Evolutionary conservation across 345 rosid species (phyloP).

Genomic region (Euphorbia peplus): DNA sequence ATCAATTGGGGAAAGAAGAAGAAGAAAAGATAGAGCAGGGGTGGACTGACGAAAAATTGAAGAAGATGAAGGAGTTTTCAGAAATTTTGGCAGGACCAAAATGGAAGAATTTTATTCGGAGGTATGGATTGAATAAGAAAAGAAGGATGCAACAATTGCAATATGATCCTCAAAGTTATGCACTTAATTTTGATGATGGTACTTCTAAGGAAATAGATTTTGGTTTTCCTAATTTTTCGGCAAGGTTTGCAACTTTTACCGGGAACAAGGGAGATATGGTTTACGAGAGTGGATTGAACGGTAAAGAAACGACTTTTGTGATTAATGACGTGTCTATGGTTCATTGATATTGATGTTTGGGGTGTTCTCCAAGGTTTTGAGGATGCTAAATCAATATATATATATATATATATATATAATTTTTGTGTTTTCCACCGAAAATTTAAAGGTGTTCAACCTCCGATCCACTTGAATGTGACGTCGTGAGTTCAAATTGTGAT

Average conservation of each 20-base stretch:
- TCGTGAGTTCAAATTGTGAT: too few relatives aligned
- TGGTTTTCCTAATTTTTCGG: constrained; percentile 28
- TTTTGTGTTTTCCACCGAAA: too few relatives aligned
- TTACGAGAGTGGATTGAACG: not conserved
- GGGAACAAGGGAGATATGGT: constrained; percentile 1
- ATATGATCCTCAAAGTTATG: constrained; percentile 62
- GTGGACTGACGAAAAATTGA: constrained; percentile 36
- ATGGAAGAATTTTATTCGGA: constrained; percentile 63
- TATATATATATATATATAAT: too few relatives aligned
- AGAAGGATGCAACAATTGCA: constrained; percentile 38
- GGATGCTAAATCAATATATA: too few relatives aligned
- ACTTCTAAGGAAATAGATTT: constrained; percentile 16
- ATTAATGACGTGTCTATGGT: too few relatives aligned
- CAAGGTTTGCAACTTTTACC: constrained; percentile 35
- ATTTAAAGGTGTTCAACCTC: too few relatives aligned
- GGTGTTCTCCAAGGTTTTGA: too few relatives aligned
- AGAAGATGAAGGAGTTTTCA: constrained; percentile 39
- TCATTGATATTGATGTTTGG: too few relatives aligned
- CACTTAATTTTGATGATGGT: constrained; percentile 73
- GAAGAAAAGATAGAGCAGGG: constrained; percentile 25
- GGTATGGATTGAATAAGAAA: constrained; percentile 35
- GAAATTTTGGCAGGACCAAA: constrained; percentile 53
- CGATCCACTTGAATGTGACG: too few relatives aligned
- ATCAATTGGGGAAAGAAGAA: constrained; percentile 12
- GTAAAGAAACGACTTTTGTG: too few relatives aligned